Percentiles rank a stretch among this genome's conserved stretches.
phyloP scores from a whole-genome alignment of 805 yeast genomes.

The Ogataea wickerhamii region DNA sequence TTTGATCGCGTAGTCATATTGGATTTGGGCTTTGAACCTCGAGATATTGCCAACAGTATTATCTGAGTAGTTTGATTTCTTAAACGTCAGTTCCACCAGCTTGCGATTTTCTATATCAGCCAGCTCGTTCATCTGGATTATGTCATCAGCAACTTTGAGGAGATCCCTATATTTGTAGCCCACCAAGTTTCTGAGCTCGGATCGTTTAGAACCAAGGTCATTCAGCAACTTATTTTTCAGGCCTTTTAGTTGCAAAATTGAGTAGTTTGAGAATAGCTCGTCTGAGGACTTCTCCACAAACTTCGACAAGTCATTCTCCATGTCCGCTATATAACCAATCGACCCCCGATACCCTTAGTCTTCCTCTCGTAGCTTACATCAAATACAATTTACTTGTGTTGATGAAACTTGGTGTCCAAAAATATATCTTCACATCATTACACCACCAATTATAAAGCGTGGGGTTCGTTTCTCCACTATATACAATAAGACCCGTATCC shows the following conservation, averaged over 20 bases:
- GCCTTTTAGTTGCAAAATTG: slow-evolving; percentile 28
- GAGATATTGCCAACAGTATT: slow-evolving; percentile 21
- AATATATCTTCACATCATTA: too few relatives aligned
- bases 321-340: too few relatives aligned
- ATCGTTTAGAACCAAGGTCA: slow-evolving; percentile 22
- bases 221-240: slow-evolving; percentile 19
- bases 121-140: slow-evolving; percentile 32
- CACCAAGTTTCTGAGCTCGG: slow-evolving; percentile 30
- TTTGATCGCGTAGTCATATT: slow-evolving; percentile 3
- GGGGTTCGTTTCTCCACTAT: too few relatives aligned
- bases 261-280: slow-evolving; percentile 26
- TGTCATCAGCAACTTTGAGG: slow-evolving; percentile 35
- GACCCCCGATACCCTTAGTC: too few relatives aligned
- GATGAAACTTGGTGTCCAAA: too few relatives aligned
- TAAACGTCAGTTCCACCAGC: slow-evolving; percentile 27
- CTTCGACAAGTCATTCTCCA: slow-evolving; percentile 10
- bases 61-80: slow-evolving; percentile 27
- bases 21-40: slow-evolving; percentile 14
- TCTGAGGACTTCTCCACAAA: slow-evolving; percentile 18
- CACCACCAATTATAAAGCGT: too few relatives aligned
- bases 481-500: too few relatives aligned
- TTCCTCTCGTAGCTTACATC: too few relatives aligned
- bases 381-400: too few relatives aligned
- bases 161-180: slow-evolving; percentile 35
- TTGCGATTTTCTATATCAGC: slow-evolving; percentile 23